A percentile compares a stretch with the other conserved stretches of the same genome.
Evolutionary conservation across 1,139 yeast species (phyloP).

Genomic region (Yarrowia galli): DNA sequence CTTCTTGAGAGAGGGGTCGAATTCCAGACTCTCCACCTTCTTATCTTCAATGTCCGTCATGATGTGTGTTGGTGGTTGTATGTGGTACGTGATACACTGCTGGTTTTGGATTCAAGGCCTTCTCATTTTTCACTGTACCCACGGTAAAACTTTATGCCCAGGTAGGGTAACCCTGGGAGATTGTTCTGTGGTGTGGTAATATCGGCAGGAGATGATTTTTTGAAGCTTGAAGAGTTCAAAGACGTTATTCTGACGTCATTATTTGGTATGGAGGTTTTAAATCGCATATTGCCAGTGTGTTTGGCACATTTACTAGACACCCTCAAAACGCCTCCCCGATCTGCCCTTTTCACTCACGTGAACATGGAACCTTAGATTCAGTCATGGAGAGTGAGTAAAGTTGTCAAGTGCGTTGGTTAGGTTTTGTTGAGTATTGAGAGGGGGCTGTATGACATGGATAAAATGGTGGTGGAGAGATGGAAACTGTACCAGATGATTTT

Average conservation of each 20-base stretch:
- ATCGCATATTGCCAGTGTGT: rapidly evolving
- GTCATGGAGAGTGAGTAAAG: neutral
- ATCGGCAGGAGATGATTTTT: no score
- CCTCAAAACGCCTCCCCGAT: neutral
- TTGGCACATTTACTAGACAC: neutral
- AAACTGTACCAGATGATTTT: neutral
- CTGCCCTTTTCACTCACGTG: slow-evolving; percentile 23
- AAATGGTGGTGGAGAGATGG: no score
- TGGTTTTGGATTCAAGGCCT: neutral
- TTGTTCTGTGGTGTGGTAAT: no score
- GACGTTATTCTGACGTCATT: neutral
- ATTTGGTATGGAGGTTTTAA: neutral
- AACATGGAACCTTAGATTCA: slow-evolving; percentile 23
- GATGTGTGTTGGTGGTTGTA: slow-evolving; percentile 6
- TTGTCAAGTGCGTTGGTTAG: neutral
- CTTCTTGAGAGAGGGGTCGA: slow-evolving; percentile 62
- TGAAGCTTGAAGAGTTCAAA: no score
- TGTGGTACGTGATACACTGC: no score
- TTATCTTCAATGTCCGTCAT: slow-evolving; percentile 34
- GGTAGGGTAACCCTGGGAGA: slow-evolving; percentile 20
- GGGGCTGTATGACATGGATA: neutral
- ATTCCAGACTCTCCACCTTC: slow-evolving; percentile 40
- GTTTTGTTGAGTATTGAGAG: neutral
- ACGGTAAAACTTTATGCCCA: neutral
- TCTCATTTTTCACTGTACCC: slow-evolving; percentile 1